phyloP scores from a whole-genome alignment of 2,329 filamentous ascomycete species.

The Pseudogymnoascus sp. region DNA sequence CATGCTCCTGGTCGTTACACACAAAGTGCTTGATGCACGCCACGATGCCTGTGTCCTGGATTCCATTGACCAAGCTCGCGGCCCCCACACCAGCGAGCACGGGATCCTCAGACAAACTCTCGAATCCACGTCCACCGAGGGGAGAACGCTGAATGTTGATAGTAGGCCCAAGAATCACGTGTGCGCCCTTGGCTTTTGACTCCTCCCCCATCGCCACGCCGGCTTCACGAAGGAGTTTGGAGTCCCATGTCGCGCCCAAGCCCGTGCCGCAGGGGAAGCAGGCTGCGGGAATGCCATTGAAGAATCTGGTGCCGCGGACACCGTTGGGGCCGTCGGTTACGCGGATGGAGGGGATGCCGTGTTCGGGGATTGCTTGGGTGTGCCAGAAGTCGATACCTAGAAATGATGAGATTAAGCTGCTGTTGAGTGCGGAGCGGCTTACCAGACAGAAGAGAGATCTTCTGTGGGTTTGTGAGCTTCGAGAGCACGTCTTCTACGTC shows the following conservation, averaged over 20 bases:
- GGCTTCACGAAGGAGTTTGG: constrained; percentile 42
- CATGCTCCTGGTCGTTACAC: constrained; percentile 54
- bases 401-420: neutral
- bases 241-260: constrained; percentile 51
- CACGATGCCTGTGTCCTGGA: constrained; percentile 48
- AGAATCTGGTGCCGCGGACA: constrained; percentile 59
- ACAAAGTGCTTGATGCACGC: constrained; percentile 55
- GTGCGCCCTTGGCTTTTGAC: constrained; percentile 48
- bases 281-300: constrained; percentile 53
- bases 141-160: constrained; percentile 56
- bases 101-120: constrained; percentile 52
- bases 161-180: constrained; percentile 52
- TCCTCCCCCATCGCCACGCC: constrained; percentile 46
- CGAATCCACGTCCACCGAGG: constrained; percentile 53
- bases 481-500: constrained; percentile 47
- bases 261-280: constrained; percentile 54
- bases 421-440: constrained; percentile 13
- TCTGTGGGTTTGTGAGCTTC: constrained; percentile 45
- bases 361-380: constrained; percentile 50
- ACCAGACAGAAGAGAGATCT: constrained; percentile 47
- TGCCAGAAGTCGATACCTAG: constrained; percentile 63
- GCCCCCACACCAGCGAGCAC: constrained; percentile 48
- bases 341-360: constrained; percentile 56
- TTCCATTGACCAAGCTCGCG: constrained; percentile 45
- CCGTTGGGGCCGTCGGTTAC: constrained; percentile 65